Evolutionary conservation across 306 rosid species (phyloP).

Genomic region (Quercus bicolor): DNA sequence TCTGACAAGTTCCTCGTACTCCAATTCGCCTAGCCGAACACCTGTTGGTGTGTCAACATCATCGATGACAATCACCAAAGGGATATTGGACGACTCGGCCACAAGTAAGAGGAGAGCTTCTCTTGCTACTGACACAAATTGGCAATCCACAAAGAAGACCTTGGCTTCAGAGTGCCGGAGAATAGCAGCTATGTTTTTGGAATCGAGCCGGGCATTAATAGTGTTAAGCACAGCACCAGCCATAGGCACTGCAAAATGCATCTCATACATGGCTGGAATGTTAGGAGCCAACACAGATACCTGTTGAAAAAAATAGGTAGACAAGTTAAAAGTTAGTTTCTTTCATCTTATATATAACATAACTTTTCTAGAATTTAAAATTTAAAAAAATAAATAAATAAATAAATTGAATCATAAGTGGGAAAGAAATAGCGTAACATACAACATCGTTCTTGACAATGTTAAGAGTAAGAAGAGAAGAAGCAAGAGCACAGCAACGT

Average conservation of each 20-base stretch:
- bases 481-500: slow-evolving; percentile 81
- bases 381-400: not conserved
- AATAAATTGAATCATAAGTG: not conserved
- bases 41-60: slow-evolving; percentile 76
- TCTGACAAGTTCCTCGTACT: slow-evolving; percentile 60
- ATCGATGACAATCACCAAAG: slow-evolving; percentile 71
- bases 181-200: slow-evolving; percentile 64
- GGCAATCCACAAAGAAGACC: slow-evolving; percentile 70
- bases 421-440: slow-evolving; percentile 15
- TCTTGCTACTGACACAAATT: slow-evolving; percentile 42
- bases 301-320: slow-evolving; percentile 20
- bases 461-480: slow-evolving; percentile 66
- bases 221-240: slow-evolving; percentile 84
- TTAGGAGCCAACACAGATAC: slow-evolving; percentile 89
- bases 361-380: no score
- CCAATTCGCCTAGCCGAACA: slow-evolving; percentile 58
- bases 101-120: slow-evolving; percentile 54
- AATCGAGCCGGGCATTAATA: slow-evolving; percentile 71
- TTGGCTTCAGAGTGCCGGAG: slow-evolving; percentile 78
- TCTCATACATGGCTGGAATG: slow-evolving; percentile 91
- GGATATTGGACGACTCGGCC: slow-evolving; percentile 28
- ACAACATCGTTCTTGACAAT: slow-evolving; percentile 57
- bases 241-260: slow-evolving; percentile 98
- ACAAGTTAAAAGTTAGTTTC: not conserved
- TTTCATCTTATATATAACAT: not conserved